Conservation (phyloP, 1,284 basidiomycete genomes). For the Mycena sp. region DNA sequence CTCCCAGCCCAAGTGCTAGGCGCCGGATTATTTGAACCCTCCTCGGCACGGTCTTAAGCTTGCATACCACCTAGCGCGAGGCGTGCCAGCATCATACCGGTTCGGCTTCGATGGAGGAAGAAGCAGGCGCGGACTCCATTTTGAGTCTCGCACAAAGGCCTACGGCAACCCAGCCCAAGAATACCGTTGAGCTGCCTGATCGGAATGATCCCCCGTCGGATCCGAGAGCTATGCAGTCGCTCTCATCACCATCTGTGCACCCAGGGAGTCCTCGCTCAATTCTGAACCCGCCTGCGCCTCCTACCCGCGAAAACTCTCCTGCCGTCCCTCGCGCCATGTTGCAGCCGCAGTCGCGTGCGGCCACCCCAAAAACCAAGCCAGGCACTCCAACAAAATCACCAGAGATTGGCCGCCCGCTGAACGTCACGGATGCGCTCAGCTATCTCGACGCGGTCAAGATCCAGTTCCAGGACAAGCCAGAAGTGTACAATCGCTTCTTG, state of each 20-base stretch:
- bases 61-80: too few relatives aligned
- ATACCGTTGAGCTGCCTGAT: slow-evolving; percentile 18
- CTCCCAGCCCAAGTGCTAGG: too few relatives aligned
- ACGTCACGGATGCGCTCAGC: slow-evolving; percentile 94
- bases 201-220: slow-evolving; percentile 18
- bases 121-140: slow-evolving; percentile 18
- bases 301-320: slow-evolving; percentile 21
- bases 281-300: slow-evolving; percentile 22
- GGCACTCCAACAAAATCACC: slow-evolving; percentile 18
- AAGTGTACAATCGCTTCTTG: slow-evolving; percentile 97
- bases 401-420: slow-evolving; percentile 53
- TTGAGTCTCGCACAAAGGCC: slow-evolving; percentile 25
- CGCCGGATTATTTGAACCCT: too few relatives aligned
- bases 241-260: slow-evolving; percentile 15
- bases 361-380: slow-evolving; percentile 16
- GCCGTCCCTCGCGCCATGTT: slow-evolving; percentile 9
- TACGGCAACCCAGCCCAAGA: slow-evolving; percentile 23
- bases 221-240: slow-evolving; percentile 10
- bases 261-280: slow-evolving; percentile 22
- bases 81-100: too few relatives aligned
- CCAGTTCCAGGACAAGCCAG: slow-evolving; percentile 91
- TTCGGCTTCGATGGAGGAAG: slow-evolving; percentile 18
- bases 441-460: slow-evolving; percentile 97
- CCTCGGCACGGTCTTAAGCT: too few relatives aligned
- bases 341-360: slow-evolving; percentile 6